Evolutionary conservation across 495 filamentous ascomycete species (phyloP).

Genomic region (Zalerion maritima): DNA sequence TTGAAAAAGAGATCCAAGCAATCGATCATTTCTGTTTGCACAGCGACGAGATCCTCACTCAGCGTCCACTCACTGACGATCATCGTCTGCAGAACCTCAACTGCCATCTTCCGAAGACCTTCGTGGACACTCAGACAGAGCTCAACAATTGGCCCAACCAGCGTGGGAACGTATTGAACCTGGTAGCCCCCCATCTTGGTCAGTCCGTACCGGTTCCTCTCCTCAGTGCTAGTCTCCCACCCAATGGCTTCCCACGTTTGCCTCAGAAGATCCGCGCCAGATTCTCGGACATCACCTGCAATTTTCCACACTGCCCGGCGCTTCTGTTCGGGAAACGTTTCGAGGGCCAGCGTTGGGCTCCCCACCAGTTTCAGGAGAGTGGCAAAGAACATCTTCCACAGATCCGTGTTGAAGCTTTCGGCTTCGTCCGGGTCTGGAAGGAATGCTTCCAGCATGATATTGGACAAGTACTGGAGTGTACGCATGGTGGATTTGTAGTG

Average conservation of each 20-base stretch:
- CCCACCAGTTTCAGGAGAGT: conserved; percentile 80
- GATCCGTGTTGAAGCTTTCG: conserved; percentile 77
- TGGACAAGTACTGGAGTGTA: conserved; percentile 68
- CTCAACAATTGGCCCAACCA: conserved; percentile 85
- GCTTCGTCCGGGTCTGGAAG: conserved; percentile 84
- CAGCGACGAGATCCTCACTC: conserved; percentile 77
- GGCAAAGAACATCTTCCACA: conserved; percentile 88
- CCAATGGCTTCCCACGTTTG: conserved; percentile 91
- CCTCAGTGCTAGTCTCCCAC: conserved; percentile 79
- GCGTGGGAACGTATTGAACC: conserved; percentile 88
- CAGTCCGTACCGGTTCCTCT: conserved; percentile 55
- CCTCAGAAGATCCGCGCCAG: conserved; percentile 72
- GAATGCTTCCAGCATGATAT: conserved; percentile 61
- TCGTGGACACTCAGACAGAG: conserved; percentile 92
- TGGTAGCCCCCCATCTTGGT: conserved; percentile 88
- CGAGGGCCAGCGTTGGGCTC: conserved; percentile 74
- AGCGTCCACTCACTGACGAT: conserved; percentile 98
- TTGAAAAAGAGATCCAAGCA: conserved; percentile 89
- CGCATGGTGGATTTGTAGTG: conserved; percentile 87
- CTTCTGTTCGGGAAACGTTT: conserved; percentile 96
- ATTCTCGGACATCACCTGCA: conserved; percentile 86
- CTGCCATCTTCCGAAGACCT: conserved; percentile 73
- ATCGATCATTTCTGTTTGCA: conserved; percentile 95
- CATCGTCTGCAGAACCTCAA: conserved; percentile 92
- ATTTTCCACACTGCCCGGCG: conserved; percentile 96